These are phyloP conservation scores for Oryza nivara DNA, from an alignment of 176 grass and related monocot genomes.

Conservation along the genomic window DNA sequence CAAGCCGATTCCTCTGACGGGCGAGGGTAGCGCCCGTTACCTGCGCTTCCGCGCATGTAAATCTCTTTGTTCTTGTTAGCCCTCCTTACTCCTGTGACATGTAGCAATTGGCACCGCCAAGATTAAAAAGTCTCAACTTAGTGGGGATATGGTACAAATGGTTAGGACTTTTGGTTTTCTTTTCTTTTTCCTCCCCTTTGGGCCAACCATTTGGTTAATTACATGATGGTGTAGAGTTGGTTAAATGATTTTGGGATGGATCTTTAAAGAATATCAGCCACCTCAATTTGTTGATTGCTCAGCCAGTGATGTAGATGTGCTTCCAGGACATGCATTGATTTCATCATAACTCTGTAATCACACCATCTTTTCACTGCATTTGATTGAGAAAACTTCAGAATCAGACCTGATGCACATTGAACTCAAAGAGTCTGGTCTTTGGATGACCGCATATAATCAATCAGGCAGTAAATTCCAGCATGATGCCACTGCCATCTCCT, in stretches of 20 bases:
- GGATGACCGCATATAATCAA: not conserved
- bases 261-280: constrained; percentile 16
- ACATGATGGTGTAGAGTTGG: constrained; percentile 36
- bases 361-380: not conserved
- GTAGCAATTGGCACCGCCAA: constrained; percentile 27
- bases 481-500: not conserved
- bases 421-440: not conserved
- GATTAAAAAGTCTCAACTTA: constrained; percentile 6
- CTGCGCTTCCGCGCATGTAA: constrained; percentile 47
- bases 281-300: constrained; percentile 34
- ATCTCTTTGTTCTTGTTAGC: constrained; percentile 48
- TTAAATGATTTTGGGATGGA: constrained; percentile 14
- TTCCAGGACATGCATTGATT: not conserved
- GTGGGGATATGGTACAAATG: constrained; percentile 52
- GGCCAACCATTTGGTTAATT: constrained; percentile 16
- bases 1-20: constrained; percentile 51
- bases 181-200: not conserved
- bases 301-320: not conserved
- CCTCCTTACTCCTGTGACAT: constrained; percentile 35
- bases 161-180: not conserved
- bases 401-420: not conserved
- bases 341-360: not conserved
- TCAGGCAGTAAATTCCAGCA: not conserved
- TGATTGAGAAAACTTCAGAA: not conserved
- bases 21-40: constrained; percentile 10